Conservation (phyloP, 1,139 yeast genomes). For the Yamadazyma kanchanaburiensis region DNA sequence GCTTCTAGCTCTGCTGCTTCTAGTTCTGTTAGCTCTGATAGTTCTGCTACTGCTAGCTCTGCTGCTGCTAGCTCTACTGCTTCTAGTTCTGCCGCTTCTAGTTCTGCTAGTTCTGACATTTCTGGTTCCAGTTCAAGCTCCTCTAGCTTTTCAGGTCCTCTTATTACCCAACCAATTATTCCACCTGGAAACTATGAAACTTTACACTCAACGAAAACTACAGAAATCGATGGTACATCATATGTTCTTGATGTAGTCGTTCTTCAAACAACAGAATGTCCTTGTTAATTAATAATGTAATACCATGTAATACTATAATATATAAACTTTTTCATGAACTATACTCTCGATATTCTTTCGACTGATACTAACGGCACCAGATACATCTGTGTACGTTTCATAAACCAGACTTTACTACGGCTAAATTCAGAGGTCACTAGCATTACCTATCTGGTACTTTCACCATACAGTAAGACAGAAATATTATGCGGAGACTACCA, state of each 20-base stretch:
- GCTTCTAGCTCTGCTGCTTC: constrained; percentile 3
- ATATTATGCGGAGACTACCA: too few relatives aligned
- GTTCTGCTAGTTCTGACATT: constrained; percentile 4
- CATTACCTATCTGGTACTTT: too few relatives aligned
- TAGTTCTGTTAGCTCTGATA: constrained; percentile 1
- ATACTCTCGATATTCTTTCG: too few relatives aligned
- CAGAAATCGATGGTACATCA: constrained; percentile 23
- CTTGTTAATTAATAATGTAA: constrained; percentile 1
- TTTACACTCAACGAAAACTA: constrained; percentile 21
- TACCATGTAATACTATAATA: too few relatives aligned
- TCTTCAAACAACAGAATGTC: constrained; percentile 21
- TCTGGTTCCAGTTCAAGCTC: not conserved
- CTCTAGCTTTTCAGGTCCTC: constrained; percentile 1
- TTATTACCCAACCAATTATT: constrained; percentile 7
- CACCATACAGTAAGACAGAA: too few relatives aligned
- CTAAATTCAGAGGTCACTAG: too few relatives aligned
- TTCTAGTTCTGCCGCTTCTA: constrained; percentile 2
- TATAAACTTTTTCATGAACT: too few relatives aligned
- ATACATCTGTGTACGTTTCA: too few relatives aligned
- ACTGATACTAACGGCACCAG: too few relatives aligned
- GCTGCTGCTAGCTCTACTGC: constrained; percentile 4
- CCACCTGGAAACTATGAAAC: constrained; percentile 26
- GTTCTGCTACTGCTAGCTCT: constrained; percentile 4
- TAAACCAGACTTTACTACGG: too few relatives aligned
- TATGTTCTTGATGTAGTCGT: constrained; percentile 31